A percentile compares a stretch with the other conserved stretches of the same genome.
These are phyloP conservation scores for Inosperma sp. DNA, from an alignment of 768 basidiomycete genomes.

Conservation along the genomic window DNA sequence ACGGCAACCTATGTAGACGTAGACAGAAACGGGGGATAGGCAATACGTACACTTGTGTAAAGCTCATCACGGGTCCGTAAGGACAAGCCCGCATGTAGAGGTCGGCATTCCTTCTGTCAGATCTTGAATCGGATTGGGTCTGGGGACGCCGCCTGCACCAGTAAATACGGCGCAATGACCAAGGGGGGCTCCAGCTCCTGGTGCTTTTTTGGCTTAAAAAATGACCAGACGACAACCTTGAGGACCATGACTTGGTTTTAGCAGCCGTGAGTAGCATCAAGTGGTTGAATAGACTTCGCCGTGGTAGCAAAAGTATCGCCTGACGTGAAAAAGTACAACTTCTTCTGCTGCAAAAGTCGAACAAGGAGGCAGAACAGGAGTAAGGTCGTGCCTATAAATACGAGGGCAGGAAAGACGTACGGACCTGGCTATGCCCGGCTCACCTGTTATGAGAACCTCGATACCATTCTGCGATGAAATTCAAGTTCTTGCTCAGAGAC, in stretches of 20 bases:
- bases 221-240: no score
- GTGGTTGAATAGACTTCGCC: no score
- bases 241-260: no score
- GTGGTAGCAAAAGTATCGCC: no score
- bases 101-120: background rate
- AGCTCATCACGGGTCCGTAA: conserved; percentile 9
- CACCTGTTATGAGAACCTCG: no score
- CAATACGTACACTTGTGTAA: conserved; percentile 2
- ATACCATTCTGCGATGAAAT: background rate
- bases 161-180: background rate
- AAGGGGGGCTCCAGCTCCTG: background rate
- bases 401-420: background rate
- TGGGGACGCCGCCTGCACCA: background rate
- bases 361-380: no score
- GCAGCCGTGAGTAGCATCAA: no score
- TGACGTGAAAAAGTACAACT: no score
- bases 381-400: no score
- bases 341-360: no score
- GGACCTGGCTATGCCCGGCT: no score
- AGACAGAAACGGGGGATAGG: background rate
- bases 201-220: no score
- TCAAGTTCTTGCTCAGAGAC: background rate
- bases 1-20: conserved; percentile 2
- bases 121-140: background rate
- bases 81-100: conserved; percentile 1